Percentiles rank a stretch among this genome's conserved stretches.
phyloP scores from a whole-genome alignment of 768 basidiomycete genomes.

The Lactarius hatsudake region DNA sequence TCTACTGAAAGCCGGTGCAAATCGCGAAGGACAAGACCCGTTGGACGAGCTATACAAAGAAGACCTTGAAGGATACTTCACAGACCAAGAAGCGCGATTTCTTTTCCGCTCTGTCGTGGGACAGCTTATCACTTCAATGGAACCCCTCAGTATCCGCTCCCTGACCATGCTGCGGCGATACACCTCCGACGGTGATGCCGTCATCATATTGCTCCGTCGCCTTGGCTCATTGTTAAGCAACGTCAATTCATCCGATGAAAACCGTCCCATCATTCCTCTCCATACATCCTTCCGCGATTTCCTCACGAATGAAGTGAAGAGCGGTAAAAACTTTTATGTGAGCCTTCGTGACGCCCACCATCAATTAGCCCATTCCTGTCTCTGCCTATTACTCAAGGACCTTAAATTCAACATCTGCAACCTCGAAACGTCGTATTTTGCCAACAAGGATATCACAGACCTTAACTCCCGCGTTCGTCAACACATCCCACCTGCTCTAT shows the following conservation, averaged over 20 bases:
- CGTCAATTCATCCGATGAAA: not conserved
- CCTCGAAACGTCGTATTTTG: not conserved
- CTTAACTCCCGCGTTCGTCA: not conserved
- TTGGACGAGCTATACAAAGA: not conserved
- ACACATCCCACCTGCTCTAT: not conserved
- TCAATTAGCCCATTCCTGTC: not conserved
- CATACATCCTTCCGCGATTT: constrained; percentile 6
- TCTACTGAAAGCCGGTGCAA: not conserved
- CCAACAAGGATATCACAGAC: not conserved
- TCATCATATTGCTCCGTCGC: not conserved
- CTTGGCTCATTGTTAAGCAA: constrained; percentile 8
- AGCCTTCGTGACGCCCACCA: not conserved
- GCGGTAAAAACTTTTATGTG: not conserved
- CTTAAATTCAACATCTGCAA: constrained; percentile 9
- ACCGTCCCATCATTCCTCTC: not conserved
- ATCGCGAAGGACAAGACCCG: not conserved
- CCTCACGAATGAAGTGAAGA: not conserved
- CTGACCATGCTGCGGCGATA: too few species aligned
- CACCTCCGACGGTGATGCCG: too few species aligned
- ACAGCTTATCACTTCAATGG: not conserved
- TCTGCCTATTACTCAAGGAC: not conserved
- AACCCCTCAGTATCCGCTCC: not conserved
- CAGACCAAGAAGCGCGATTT: not conserved
- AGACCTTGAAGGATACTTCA: not conserved
- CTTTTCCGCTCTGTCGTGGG: not conserved